Base-by-base conservation (phyloP, 2,329 filamentous ascomycete genomes). In the Fusarium bulbicola region DNA sequence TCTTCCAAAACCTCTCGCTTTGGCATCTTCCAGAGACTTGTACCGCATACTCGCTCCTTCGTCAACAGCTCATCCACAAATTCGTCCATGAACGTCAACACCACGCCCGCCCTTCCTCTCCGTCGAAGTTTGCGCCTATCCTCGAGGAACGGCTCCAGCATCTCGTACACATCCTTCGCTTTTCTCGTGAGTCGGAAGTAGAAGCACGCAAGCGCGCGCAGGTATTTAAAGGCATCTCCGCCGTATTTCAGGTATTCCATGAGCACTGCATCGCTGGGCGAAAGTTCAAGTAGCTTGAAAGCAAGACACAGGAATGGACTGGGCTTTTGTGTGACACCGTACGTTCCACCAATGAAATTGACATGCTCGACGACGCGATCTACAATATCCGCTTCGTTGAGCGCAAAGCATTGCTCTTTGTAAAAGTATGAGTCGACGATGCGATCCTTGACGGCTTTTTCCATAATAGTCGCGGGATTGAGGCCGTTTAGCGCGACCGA, bases 391-490 rank as follows among this genome's bases (percentile, higher is more conserved):
- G 90, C 90, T 80, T 92, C 91, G 85, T 98, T 99, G 74, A 99
- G 88, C 46, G 93, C 96, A 83, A 98, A 99, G 82, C 96, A 98
- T 85, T 98, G 95, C 84, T 98, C 96, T 83, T 98, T 98, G 93
- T 95, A 99, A 86, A 97, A 99, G 84, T 97, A 97, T 59, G 91
- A 94, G 80, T 97, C 95, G 76, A 95, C 91, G 82, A 99, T 98
- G 80, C 96, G 95, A 84, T 99, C 96, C 80, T 93, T 93, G 74
- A 98, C 94, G 45, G 95, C 93, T 82, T 97, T 97, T 83, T 98
- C 95, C 88, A 98, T 93, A 68, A 98, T 93, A 9, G 93, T 95
- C n/a, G 95, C 93, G 2, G 95, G 95, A 84, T 98, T 98, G 79
- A 97, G 92, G 68, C 95, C 95, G 81, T 95, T 92, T 66, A 90